Conservation (phyloP, 176 grass and related monocot species). For the Microstegium vimineum region DNA sequence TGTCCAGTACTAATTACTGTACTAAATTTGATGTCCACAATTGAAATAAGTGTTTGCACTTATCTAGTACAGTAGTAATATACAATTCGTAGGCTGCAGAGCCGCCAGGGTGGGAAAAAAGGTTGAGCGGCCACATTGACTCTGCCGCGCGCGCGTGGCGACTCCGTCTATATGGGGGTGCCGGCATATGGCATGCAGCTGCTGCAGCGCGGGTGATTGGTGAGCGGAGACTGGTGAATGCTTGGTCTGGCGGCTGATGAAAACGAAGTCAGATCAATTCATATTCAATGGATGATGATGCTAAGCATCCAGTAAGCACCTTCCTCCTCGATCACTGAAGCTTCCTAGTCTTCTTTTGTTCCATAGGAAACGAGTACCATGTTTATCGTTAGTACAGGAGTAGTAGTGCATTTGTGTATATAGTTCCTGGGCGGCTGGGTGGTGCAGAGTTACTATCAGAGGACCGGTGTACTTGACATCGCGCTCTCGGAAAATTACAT, state of each 20-base stretch:
- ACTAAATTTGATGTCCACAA: background rate
- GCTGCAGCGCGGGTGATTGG: background rate
- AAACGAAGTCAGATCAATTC: no score
- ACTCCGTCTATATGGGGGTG: background rate
- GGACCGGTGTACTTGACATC: no score
- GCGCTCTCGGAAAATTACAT: background rate
- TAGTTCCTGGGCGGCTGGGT: background rate
- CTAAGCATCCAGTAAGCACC: no score
- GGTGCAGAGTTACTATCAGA: background rate
- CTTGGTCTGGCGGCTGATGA: no score
- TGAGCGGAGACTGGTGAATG: no score
- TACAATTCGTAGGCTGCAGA: no score
- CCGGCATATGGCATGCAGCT: background rate
- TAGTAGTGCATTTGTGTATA: background rate
- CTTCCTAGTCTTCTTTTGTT: no score
- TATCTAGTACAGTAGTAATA: background rate
- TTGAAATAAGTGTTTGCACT: background rate
- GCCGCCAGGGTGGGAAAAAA: no score
- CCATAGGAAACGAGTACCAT: no score
- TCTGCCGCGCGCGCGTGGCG: background rate
- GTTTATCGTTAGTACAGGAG: background rate
- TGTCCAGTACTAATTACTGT: background rate
- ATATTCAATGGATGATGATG: no score
- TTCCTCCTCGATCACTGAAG: no score
- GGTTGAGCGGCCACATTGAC: background rate